Conservation (phyloP, 495 filamentous ascomycete genomes). For the Penicillium verhagenii region DNA sequence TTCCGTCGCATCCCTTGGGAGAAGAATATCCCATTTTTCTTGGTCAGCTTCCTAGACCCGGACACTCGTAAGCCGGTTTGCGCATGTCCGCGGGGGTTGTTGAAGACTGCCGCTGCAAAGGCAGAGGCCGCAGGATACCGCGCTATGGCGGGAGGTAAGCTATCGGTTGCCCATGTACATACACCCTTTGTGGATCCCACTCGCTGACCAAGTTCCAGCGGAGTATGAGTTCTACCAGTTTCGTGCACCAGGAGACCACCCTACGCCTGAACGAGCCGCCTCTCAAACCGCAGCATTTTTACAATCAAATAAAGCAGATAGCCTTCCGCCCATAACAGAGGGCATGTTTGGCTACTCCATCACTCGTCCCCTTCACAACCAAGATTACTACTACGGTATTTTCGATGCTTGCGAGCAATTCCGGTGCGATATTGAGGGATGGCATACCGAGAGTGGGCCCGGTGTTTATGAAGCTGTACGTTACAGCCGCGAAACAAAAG, state of each 20-base stretch:
- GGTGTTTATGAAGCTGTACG: conserved; percentile 90
- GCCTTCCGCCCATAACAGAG: conserved; percentile 78
- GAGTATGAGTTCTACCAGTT: conserved; percentile 99
- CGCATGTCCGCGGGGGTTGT: conserved; percentile 77
- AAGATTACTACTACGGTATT: conserved; percentile 91
- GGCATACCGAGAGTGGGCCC: conserved; percentile 96
- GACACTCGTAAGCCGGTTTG: conserved; percentile 60
- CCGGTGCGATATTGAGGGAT: conserved; percentile 83
- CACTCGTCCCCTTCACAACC: conserved; percentile 87
- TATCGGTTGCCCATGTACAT: not conserved
- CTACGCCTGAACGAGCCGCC: conserved; percentile 53
- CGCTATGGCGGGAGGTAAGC: conserved; percentile 90
- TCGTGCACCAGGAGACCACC: conserved; percentile 56
- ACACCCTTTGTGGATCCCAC: not conserved
- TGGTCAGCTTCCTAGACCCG: conserved; percentile 77
- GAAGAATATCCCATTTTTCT: conserved; percentile 85
- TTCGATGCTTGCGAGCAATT: conserved; percentile 83
- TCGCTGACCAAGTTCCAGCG: conserved; percentile 49
- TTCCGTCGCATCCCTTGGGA: conserved; percentile 97
- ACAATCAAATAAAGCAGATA: conserved; percentile 64
- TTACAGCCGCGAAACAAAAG: conserved; percentile 7
- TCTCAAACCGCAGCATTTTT: conserved; percentile 75
- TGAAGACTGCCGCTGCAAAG: conserved; percentile 68
- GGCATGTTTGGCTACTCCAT: conserved; percentile 99
- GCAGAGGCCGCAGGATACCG: conserved; percentile 61